Evolutionary conservation across 208 protist species (phyloP), one percentile per base, ranked within the genome.

Genomic region (Naegleria gruberi): DNA sequence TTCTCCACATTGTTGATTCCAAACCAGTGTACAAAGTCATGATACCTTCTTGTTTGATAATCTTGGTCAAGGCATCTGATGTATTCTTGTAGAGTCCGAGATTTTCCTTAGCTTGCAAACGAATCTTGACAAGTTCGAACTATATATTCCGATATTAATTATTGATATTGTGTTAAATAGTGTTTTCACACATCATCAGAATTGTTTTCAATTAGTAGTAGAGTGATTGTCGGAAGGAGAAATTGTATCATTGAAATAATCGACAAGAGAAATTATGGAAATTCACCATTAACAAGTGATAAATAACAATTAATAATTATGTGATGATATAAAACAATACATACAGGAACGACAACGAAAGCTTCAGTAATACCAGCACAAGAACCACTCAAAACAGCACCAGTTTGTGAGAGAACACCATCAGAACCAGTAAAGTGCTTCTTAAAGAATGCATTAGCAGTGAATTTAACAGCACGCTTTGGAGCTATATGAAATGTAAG

Each of bases 51-150:
- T 87, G 15, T 65, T 81, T 34, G 5, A 92, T 41, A 57, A 93
- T 93, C 42, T 94, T 91, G 0, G 0, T 19, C 2, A 91, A 81
- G 51, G 92, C 94, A 82, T 95, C 91, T 74, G 42, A 57, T 12
- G 93, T 95, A 42, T 90, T 93, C 84, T 85, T 90, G 89, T 95
- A 95, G 74, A 92, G 47, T 55, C 89, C 91, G 10, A 93, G 30
- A 87, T 94, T 93, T 47, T 93, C 89, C 51, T 94, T 93, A 4
- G 89, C 90, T 91, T 95, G 94, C 65, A 95, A 65, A 82, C 94
- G 83, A 83, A 95, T 91, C 77, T 95, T 95, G 37, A 95, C 93
- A 0, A 95, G 40, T 91, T 95, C 93, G 47, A 95, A 95, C 40
- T 92, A 43, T 42, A 40, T 19, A 37, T 15, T 77, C 2, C 19